A percentile compares a stretch with the other conserved stretches of the same genome.
Evolutionary conservation across 2,329 filamentous ascomycete genomes (phyloP).

Genomic region (Sporothrix mexicana): DNA sequence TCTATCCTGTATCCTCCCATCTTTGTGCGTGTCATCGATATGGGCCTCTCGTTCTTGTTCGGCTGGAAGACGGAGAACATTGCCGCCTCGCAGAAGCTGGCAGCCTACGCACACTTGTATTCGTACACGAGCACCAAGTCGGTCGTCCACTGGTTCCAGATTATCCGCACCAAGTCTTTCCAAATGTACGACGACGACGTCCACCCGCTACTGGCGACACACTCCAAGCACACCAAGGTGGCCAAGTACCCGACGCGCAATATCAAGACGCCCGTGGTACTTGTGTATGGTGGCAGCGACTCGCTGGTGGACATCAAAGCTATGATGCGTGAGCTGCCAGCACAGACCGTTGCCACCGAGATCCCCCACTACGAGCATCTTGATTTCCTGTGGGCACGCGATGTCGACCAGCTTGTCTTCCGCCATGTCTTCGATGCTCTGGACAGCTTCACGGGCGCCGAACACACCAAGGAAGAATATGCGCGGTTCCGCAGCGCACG

Average conservation of each 20-base stretch:
- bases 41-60: slow-evolving; percentile 81
- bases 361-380: slow-evolving; percentile 95
- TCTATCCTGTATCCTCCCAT: slow-evolving; percentile 93
- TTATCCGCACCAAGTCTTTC: slow-evolving; percentile 93
- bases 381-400: slow-evolving; percentile 92
- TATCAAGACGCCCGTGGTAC: slow-evolving; percentile 92
- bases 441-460: slow-evolving; percentile 68
- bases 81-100: slow-evolving; percentile 83
- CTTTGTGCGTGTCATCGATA: slow-evolving; percentile 86
- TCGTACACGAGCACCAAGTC: slow-evolving; percentile 97
- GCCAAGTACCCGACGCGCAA: slow-evolving; percentile 96
- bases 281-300: slow-evolving; percentile 92
- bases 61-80: slow-evolving; percentile 90
- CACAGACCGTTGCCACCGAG: slow-evolving; percentile 82
- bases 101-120: slow-evolving; percentile 93
- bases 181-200: slow-evolving; percentile 99
- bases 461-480: slow-evolving; percentile 66
- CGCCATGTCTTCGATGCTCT: slow-evolving; percentile 90
- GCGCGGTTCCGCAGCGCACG: slow-evolving; percentile 61
- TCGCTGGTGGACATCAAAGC: slow-evolving; percentile 91
- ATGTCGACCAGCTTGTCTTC: slow-evolving; percentile 84
- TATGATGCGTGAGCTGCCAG: slow-evolving; percentile 88
- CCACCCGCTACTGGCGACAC: slow-evolving; percentile 74
- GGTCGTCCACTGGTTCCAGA: slow-evolving; percentile 99
- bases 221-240: slow-evolving; percentile 90